Base-by-base conservation (phyloP, 23 red algal species). In the Gracilaria caudata region DNA sequence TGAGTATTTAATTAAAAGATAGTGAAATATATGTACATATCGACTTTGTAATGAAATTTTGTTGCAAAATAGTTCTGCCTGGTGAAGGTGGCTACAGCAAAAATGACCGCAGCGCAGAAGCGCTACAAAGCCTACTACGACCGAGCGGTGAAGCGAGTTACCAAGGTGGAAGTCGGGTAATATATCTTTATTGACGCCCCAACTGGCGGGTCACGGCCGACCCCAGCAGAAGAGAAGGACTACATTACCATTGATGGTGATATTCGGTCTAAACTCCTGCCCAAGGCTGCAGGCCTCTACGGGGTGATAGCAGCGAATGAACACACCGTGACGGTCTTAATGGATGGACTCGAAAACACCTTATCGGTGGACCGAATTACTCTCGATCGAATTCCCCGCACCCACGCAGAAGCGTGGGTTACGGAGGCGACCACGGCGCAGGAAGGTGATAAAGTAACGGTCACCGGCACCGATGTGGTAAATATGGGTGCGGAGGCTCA, bases 151-250 rank as follows among this genome's bases (percentile, higher is more conserved):
- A 34, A 25, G 30, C 29, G 25, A 11, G 32, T 23, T 2, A 38
- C 51, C 6, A 23, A 36, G 35, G 17, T 80, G 51, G 29, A 61
- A 8, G 21, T 20, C 4, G 51, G 25, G 11, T 36, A 80, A 14
- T 19, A 45, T 1, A 24, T 80, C 77, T 80, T 43, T 25, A 30
- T 80, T 21, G 32, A 80, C 40, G 29, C 29, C 30, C 77, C 77
- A 23, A 36, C 19, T 6, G 21, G 24, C 10, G 51, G 34, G 5
- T 3, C 10, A 13, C 46, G 20, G 21, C 35, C 44, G 16, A 38
- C 51, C 14, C 51, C 32, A 51, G 36, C 73, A 0, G 49, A 55
- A 30, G 25, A 51, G 28, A 51, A 49, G 20, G 39, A 49, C 73
- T 29, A 66, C 2, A 36, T 66, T 14, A 1, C 1, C 7, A 17